A percentile compares a stretch with the other conserved stretches of the same genome.
These are phyloP conservation scores for Metschnikowia lochheadii DNA, from an alignment of 805 yeast species.

Conservation along the genomic window DNA sequence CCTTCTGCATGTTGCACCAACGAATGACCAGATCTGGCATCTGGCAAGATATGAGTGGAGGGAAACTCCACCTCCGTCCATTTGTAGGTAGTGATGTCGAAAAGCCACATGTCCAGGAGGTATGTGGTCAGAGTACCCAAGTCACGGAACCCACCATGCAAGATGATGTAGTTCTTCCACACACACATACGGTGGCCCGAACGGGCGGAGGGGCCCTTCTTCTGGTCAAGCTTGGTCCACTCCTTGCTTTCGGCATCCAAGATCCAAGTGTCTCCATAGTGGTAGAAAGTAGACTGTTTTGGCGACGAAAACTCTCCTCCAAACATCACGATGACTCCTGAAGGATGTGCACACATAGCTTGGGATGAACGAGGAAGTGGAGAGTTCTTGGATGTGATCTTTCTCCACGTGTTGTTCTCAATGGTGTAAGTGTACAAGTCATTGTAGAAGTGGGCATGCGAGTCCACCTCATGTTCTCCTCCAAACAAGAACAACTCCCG, in stretches of 20 bases:
- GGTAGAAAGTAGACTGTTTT: constrained; percentile 91
- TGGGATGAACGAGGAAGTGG: constrained; percentile 94
- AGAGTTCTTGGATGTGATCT: constrained; percentile 71
- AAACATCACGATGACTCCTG: constrained; percentile 79
- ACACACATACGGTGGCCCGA: constrained; percentile 88
- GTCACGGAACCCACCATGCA: constrained; percentile 93
- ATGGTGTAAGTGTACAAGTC: constrained; percentile 71
- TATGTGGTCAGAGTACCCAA: constrained; percentile 81
- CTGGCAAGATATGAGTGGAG: constrained; percentile 74
- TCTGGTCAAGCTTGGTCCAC: constrained; percentile 82
- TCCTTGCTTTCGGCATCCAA: constrained; percentile 79
- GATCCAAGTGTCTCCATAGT: constrained; percentile 95
- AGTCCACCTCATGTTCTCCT: constrained; percentile 65
- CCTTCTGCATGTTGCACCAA: constrained; percentile 77
- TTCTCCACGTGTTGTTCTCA: constrained; percentile 79
- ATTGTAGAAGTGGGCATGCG: constrained; percentile 67
- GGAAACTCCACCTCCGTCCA: constrained; percentile 92
- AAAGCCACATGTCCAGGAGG: constrained; percentile 83
- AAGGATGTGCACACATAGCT: constrained; percentile 88
- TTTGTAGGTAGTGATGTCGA: constrained; percentile 82
- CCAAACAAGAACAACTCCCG: constrained; percentile 83
- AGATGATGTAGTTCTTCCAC: constrained; percentile 85
- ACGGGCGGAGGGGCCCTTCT: constrained; percentile 75
- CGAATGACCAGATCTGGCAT: constrained; percentile 91
- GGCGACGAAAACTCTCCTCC: constrained; percentile 98